Percentiles rank a stretch among this genome's conserved stretches.
Evolutionary conservation across 768 basidiomycete species (phyloP).

Genomic region (Wakefieldia striispora): DNA sequence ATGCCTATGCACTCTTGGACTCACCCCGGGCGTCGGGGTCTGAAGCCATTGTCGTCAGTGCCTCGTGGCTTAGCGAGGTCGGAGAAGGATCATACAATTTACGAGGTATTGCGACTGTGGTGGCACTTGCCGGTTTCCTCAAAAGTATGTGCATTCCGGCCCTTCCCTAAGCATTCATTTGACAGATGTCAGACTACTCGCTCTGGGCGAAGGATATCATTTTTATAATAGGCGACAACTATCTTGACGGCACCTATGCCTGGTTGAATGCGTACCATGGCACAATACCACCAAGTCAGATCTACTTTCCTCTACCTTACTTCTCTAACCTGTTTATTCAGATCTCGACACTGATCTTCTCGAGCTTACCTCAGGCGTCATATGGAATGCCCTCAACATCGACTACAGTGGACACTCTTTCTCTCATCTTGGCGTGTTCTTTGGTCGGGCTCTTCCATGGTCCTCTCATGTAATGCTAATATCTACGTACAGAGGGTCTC

Average conservation of each 20-base stretch:
- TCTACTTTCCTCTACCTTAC: not conserved
- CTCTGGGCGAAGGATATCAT: constrained; percentile 95
- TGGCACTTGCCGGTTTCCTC: constrained; percentile 81
- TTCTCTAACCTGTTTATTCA: constrained; percentile 26
- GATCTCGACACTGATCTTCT: constrained; percentile 68
- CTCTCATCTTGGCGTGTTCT: constrained; percentile 92
- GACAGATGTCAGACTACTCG: constrained; percentile 58
- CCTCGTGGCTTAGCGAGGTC: constrained; percentile 79
- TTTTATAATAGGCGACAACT: constrained; percentile 84
- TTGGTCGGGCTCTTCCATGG: constrained; percentile 54
- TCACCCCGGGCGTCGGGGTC: constrained; percentile 91
- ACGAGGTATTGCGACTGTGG: constrained; percentile 81
- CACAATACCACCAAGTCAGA: constrained; percentile 58
- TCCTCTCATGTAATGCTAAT: constrained; percentile 1
- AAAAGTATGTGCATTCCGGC: constrained; percentile 53
- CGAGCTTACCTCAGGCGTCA: constrained; percentile 71
- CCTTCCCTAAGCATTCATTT: not conserved
- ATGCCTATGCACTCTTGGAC: constrained; percentile 77
- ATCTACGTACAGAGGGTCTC: constrained; percentile 67
- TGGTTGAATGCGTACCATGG: constrained; percentile 88
- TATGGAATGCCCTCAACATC: constrained; percentile 93
- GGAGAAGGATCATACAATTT: constrained; percentile 66
- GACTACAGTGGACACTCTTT: constrained; percentile 98
- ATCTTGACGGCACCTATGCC: constrained; percentile 90
- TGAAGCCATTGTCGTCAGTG: constrained; percentile 89